A percentile compares a stretch with the other conserved stretches of the same genome.
Conservation (phyloP, 2,329 filamentous ascomycete species). For the Ophiocordyceps camponoti-saundersi region DNA sequence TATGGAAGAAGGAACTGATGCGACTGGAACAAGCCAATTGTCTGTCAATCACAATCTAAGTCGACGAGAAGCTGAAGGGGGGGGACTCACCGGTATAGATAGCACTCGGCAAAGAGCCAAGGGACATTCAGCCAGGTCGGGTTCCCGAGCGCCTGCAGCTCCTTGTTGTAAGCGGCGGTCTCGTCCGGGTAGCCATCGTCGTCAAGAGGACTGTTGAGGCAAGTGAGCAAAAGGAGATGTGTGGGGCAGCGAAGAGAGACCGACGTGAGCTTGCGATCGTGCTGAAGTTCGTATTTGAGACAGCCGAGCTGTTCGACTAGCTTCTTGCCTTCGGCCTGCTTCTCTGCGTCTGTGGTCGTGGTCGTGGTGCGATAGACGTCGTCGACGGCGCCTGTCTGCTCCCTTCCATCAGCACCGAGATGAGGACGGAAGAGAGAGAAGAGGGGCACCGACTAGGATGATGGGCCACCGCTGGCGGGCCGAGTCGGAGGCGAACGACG, state of each 20-base stretch:
- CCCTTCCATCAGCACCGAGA: not conserved
- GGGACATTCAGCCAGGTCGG: conserved; percentile 69
- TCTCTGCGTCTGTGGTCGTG: conserved; percentile 41
- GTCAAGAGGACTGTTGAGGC: conserved; percentile 39
- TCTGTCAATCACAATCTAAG: not conserved
- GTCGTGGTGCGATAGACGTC: conserved; percentile 69
- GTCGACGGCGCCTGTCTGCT: conserved; percentile 77
- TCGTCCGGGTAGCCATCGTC: conserved; percentile 73
- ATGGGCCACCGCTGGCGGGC: conserved; percentile 83
- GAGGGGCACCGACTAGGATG: conserved; percentile 53
- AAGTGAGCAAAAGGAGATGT: not conserved
- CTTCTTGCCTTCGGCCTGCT: conserved; percentile 64
- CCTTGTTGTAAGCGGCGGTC: conserved; percentile 68
- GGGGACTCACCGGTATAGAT: conserved; percentile 54
- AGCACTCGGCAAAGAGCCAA: conserved; percentile 91
- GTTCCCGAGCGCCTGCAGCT: conserved; percentile 56
- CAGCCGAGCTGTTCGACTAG: conserved; percentile 64
- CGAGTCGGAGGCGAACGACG: conserved; percentile 74
- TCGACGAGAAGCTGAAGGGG: not conserved
- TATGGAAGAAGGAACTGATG: conserved; percentile 60
- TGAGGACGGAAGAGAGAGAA: not conserved
- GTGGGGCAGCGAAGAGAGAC: conserved; percentile 6
- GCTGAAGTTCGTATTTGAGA: conserved; percentile 90
- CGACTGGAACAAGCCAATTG: conserved; percentile 30
- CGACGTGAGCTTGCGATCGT: conserved; percentile 65